Base-by-base conservation (phyloP, 2,329 filamentous ascomycete species). In the Monosporascus sp. region DNA sequence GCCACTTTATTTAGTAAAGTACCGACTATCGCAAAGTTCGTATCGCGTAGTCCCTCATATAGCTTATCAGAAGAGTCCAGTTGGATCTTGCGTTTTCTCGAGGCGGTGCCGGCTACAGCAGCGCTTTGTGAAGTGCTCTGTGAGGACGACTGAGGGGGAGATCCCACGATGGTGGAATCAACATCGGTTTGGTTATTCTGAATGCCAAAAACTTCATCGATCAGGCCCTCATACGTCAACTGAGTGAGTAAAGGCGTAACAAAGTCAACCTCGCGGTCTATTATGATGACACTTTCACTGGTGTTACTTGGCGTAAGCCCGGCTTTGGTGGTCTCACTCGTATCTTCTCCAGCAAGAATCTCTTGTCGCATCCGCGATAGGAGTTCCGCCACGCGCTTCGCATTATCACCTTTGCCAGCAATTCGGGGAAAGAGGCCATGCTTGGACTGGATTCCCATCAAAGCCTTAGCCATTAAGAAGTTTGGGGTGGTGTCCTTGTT, bases 11-110 rank as follows among this genome's bases (percentile, higher is more conserved):
- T 96, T 56, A 99, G 78, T 8, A 95, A 75, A 50, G 84, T 86
- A 15, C 94, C 94, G 39, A 99, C 91, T 51, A 96, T 91, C 37
- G 92, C 93, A 68, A 97, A 99, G 68, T 99, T 99, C 41, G 89
- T 85, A 68, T 97, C 90, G 52, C 93, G 85, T 4, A 99, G 77
- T 60, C 95, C 88, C 47, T 86, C 85, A 67, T 93, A 99, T 11
- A 99, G 78, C 58, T 89, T 88, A 68, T 99, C 95, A 15, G 87
- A 90, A 3, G 89, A 89, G 68, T 97, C 93, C 1, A 99, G 81
- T 63, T 89, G 82, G 46, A 99, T 86, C 63, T 95, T 96, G 51
- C 91, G 84, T 69, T 96, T 97, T 65, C 85, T 77, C 70, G 85
- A 72, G 72, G 86, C 70, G 53, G 77, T 68, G 71, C 71, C 62